Base-by-base conservation (phyloP, 257 asterid genomes). In the Solanum arcanum region DNA sequence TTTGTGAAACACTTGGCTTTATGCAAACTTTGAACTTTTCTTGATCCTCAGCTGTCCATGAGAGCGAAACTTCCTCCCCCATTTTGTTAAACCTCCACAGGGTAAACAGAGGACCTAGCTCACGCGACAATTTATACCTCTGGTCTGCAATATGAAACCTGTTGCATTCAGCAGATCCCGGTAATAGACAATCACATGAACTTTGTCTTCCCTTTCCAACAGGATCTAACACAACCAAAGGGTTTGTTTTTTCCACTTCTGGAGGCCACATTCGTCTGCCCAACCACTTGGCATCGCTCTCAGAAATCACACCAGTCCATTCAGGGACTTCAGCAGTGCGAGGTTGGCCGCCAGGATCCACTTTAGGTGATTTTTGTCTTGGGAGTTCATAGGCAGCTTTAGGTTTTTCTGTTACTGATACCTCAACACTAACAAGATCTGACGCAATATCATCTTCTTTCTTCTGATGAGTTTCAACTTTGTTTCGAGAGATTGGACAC, bases 21-120 rank as follows among this genome's bases (percentile, higher is more conserved):
- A 95, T 86, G 88, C 88, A 88, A 77, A 88, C 91, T 90, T 93
- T 94, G 91, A 95, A 96, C 44, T 70, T 88, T 18, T 83, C 84
- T 83, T 92, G 98, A 89, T 95, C 97, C 81, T 92, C 93, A 73
- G 75, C 83, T 12, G 94, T 92, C 99, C 99, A 96, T 35, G 95
- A 95, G 80, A 96, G 94, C 2, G 98, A 95, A 87, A 95, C 95
- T 90, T 96, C 99, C 92, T 96, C 99, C 6, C 99, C 98, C 99
- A 94, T 96, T 83, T 84, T 91, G 88, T 94, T 25, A 87, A 96
- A 94, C 80, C 90, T 89, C 98, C 98, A 95, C 47, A 5, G 86
- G 69, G 89, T 86, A 87, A 95, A 96, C 27, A 90, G 83, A 2
- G 11, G 29, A 46, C 97, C 93, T 6, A 95, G 91, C 80, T 94